Base-by-base conservation (phyloP, 129 eudicot genomes). In the Rutidosis leptorrhynchoides region DNA sequence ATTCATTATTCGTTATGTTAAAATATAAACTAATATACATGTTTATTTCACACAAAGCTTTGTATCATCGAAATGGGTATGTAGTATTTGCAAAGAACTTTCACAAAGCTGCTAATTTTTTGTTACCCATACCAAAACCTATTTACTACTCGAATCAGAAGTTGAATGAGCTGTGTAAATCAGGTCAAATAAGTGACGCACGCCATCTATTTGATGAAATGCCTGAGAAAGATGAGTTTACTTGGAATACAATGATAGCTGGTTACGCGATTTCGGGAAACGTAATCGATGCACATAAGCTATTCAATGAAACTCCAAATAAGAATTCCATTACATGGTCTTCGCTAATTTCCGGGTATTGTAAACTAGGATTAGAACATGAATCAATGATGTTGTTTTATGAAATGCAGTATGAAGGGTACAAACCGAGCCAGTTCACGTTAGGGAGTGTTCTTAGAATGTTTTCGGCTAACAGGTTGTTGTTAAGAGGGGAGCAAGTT, bases 261-360 rank as follows among this genome's bases (percentile, higher is more conserved):
- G 95, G 87, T 26, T 89, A 74, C 54, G 85, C 84, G 2, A 79
- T 76, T 69, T 55, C 82, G 2, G 96, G 90, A 45, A 81, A 67
- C 26, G 53, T 83, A 25, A 46, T 0, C 6, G 88, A 83, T 65
- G 95, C 95, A 15, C 82, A 55, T 23, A 56, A 81, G 52, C 7
- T 90, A 26, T 86, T 90, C 64, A 61, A 76, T 29, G 69, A 86
- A 65, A 77, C 86, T 55, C 95, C 88, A 40, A 79, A 12, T 52
- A 82, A 59, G 65, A 86, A 80, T 73, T 58, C 88, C 5, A 76
- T 90, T 30, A 86, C 97, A 54, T 84, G 97, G 97, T 81, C 93
- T 62, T 77, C 97, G 2, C 74, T 89, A 55, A 67, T 85, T 85
- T 83, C 95, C 0, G 95, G 97, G 53, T 90, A 77, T 27, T 83